Evolutionary conservation across 2,329 filamentous ascomycete genomes (phyloP).

Genomic region (Blumeria graminis): DNA sequence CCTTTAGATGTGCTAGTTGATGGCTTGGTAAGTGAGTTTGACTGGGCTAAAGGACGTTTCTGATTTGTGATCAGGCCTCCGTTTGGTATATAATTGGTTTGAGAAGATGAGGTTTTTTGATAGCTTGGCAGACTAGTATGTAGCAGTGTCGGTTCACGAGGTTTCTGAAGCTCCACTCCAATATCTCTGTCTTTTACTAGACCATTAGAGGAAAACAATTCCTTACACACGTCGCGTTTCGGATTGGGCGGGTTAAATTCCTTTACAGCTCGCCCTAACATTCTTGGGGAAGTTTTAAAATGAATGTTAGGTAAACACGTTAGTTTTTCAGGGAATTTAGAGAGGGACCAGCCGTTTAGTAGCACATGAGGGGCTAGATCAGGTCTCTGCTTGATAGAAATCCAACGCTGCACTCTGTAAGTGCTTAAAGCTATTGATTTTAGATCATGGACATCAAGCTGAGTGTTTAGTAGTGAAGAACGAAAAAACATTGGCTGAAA

Average conservation of each 20-base stretch:
- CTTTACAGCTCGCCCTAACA: constrained; percentile 15
- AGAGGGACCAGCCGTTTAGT: too few relatives aligned
- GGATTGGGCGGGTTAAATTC: constrained; percentile 6
- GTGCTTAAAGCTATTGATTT: too few relatives aligned
- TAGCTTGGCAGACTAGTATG: constrained; percentile 16
- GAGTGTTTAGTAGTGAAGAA: too few relatives aligned
- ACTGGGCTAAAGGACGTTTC: neutral
- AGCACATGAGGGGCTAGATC: too few relatives aligned
- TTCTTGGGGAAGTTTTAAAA: constrained; percentile 3
- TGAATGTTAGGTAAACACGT: too few relatives aligned
- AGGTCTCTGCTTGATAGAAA: too few relatives aligned
- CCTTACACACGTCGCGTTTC: constrained; percentile 19
- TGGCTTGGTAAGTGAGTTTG: neutral
- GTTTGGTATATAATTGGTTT: constrained; percentile 9
- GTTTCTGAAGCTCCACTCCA: constrained; percentile 25
- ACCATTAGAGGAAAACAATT: constrained; percentile 33
- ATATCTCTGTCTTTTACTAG: constrained; percentile 23
- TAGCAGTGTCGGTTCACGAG: constrained; percentile 16
- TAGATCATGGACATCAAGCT: too few relatives aligned
- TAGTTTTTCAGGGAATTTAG: too few relatives aligned
- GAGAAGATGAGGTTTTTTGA: constrained; percentile 6
- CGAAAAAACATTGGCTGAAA: too few relatives aligned
- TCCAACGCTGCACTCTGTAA: too few relatives aligned
- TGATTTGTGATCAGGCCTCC: constrained; percentile 2
- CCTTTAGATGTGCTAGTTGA: neutral